phyloP scores from a whole-genome alignment of 805 yeast species.

The Kuraishia capsulata region DNA sequence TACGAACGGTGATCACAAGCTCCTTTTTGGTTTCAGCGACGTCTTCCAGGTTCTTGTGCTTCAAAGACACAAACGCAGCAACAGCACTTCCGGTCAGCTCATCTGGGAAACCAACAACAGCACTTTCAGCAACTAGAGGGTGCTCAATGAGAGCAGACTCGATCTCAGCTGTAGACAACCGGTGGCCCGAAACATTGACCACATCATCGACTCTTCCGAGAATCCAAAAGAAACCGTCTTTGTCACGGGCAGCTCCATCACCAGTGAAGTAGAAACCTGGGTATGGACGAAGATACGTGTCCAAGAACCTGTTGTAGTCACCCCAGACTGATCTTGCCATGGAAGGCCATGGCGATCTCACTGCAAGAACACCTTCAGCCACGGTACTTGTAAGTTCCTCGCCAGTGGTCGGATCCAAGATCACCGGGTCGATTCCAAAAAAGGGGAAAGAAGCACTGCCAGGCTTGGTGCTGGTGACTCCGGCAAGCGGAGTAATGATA shows the following conservation, averaged over 20 bases:
- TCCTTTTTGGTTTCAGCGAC: constrained; percentile 49
- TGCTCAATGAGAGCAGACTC: constrained; percentile 78
- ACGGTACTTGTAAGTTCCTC: constrained; percentile 57
- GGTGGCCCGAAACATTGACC: constrained; percentile 79
- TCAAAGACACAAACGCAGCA: constrained; percentile 71
- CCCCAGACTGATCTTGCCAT: constrained; percentile 78
- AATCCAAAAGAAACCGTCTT: constrained; percentile 80
- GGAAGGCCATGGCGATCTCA: constrained; percentile 74
- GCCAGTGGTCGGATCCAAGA: constrained; percentile 70
- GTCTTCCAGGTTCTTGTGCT: constrained; percentile 34
- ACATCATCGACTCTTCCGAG: constrained; percentile 85
- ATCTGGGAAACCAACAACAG: constrained; percentile 77
- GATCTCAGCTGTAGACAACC: constrained; percentile 83
- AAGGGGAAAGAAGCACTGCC: constrained; percentile 82
- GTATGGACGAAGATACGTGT: constrained; percentile 76
- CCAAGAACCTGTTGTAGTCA: constrained; percentile 65
- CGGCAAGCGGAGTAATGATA: constrained; percentile 68
- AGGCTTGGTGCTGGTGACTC: constrained; percentile 72
- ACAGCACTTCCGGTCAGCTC: constrained; percentile 85
- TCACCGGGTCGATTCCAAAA: constrained; percentile 68
- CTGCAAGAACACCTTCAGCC: constrained; percentile 74
- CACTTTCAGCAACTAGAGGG: constrained; percentile 62
- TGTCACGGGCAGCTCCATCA: constrained; percentile 83
- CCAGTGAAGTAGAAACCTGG: constrained; percentile 81
- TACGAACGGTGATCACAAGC: constrained; percentile 60